A percentile compares a stretch with the other conserved stretches of the same genome.
These are phyloP conservation scores for Boletus albobrunnescens DNA, from an alignment of 1,284 basidiomycete genomes.

Conservation along the genomic window DNA sequence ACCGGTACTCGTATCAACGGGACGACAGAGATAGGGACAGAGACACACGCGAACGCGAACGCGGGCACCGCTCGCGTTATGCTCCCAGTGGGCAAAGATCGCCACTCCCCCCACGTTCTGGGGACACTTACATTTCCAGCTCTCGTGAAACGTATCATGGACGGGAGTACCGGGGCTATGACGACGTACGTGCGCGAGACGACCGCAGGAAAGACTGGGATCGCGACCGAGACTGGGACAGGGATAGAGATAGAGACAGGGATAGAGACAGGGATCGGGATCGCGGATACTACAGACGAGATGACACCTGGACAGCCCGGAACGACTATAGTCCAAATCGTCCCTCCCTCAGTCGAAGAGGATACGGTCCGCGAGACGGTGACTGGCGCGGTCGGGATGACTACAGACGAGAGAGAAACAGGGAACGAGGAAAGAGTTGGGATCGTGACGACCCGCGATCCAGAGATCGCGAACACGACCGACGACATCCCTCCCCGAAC, in stretches of 20 bases:
- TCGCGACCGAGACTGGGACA: conserved; percentile 18
- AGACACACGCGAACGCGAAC: conserved; percentile 20
- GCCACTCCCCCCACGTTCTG: conserved; percentile 16
- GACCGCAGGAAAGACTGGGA: conserved; percentile 27
- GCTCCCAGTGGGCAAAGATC: conserved; percentile 17
- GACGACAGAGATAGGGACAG: conserved; percentile 28
- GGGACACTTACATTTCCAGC: conserved; percentile 15
- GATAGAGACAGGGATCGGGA: conserved; percentile 22
- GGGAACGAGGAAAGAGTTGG: conserved; percentile 25
- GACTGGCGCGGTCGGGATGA: conserved; percentile 27
- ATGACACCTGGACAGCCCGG: conserved; percentile 16
- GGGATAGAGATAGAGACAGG: conserved; percentile 14
- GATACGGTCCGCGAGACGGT: conserved; percentile 14
- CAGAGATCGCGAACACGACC: conserved; percentile 22
- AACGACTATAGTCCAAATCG: conserved; percentile 22
- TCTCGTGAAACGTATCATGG: conserved; percentile 23
- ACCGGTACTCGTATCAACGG: conserved; percentile 23
- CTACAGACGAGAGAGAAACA: conserved; percentile 26
- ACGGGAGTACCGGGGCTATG: conserved; percentile 22
- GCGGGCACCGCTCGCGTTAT: conserved; percentile 21
- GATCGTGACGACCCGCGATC: conserved; percentile 24
- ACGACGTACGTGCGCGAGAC: conserved; percentile 22
- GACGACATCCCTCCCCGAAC: conserved; percentile 17
- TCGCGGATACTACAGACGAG: conserved; percentile 18
- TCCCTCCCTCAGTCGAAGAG: conserved; percentile 10